A percentile compares a stretch with the other conserved stretches of the same genome.
Evolutionary conservation across 2,329 filamentous ascomycete genomes (phyloP).

Genomic region (Colletotrichum tropicale): DNA sequence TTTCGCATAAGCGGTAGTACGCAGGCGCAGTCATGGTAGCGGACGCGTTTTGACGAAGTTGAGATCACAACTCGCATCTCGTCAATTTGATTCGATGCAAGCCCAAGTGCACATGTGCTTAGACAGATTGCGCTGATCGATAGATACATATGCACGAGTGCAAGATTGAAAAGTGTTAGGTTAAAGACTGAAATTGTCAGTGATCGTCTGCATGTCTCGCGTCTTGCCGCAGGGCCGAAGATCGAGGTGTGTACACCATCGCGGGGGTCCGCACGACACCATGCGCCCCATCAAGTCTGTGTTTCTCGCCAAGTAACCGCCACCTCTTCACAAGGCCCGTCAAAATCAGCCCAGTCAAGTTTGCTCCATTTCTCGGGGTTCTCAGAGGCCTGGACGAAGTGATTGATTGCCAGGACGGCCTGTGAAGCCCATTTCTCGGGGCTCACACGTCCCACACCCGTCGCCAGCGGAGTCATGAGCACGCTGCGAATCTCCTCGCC

Average conservation of each 20-base stretch:
- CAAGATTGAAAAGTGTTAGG: neutral
- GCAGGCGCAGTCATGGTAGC: fast-evolving
- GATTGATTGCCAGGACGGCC: conserved; percentile 53
- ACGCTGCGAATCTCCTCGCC: conserved; percentile 41
- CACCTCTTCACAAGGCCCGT: conserved; percentile 28
- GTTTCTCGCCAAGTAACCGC: conserved; percentile 25
- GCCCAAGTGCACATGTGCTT: neutral
- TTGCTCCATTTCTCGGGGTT: conserved; percentile 45
- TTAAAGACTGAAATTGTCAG: neutral
- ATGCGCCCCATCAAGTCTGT: neutral
- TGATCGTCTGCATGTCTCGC: neutral
- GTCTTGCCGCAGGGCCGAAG: neutral
- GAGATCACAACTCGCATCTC: neutral
- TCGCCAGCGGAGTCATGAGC: conserved; percentile 57
- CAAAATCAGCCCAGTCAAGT: conserved; percentile 39
- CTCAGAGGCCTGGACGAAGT: conserved; percentile 52
- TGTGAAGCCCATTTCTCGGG: conserved; percentile 54
- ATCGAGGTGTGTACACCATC: neutral
- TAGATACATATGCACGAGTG: neutral
- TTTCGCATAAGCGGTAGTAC: neutral
- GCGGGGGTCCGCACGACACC: neutral
- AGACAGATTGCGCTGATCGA: fast-evolving
- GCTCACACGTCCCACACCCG: conserved; percentile 50
- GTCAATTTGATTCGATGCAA: neutral
- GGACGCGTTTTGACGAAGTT: neutral